Base-by-base conservation (phyloP, 1,139 yeast genomes). In the Ogataea hybrid region DNA sequence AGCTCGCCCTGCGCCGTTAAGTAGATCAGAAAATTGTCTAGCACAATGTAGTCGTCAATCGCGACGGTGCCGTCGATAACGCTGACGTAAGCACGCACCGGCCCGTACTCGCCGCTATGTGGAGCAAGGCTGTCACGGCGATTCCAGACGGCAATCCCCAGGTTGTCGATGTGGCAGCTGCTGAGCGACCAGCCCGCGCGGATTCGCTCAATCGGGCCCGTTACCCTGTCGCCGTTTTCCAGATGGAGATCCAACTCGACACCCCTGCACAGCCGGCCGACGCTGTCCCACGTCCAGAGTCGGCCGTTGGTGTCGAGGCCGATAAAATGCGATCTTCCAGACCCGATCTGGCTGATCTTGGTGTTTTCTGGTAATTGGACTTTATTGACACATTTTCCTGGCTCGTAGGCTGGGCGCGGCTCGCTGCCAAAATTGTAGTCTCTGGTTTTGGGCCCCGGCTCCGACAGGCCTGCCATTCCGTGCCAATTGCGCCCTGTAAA, bases 161-260 rank as follows among this genome's bases (percentile, higher is more conserved):
- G 63, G 5, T 65, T 67, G 18, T 67, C 67, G 2, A 80, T 63
- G 38, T 71, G 69, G 23, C 78, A 77, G 25, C 79, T 77, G 39
- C 79, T 75, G 16, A 74, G 63, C 44, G 76, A 72, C 94, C 94
- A 85, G 0, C 94, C 95, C 21, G 88, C 83, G 15, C 71, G 69
- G 9, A 81, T 71, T 53, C 75, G 78, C 32, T 66, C 50, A 5
- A 79, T 67, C 3, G 28, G 25, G 3, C 28, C 35, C 8, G 35
- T 35, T 11, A 53, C 21, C n/a, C 16, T 15, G 5, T 41, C 43
- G 3, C 53, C 58, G 4, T 35, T 22, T 21, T 43, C 44, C 37
- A 58, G 54, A 3, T 53, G 47, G 48, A 84, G 79, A 6, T 44
- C 56, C 28, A 84, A 49, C 35, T 59, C 61, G 2, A 79, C 70